Percentiles rank a stretch among this genome's conserved stretches.
These are phyloP conservation scores for Mucor sp. DNA, from an alignment of 371 early-diverging fungal species.

Conservation along the genomic window DNA sequence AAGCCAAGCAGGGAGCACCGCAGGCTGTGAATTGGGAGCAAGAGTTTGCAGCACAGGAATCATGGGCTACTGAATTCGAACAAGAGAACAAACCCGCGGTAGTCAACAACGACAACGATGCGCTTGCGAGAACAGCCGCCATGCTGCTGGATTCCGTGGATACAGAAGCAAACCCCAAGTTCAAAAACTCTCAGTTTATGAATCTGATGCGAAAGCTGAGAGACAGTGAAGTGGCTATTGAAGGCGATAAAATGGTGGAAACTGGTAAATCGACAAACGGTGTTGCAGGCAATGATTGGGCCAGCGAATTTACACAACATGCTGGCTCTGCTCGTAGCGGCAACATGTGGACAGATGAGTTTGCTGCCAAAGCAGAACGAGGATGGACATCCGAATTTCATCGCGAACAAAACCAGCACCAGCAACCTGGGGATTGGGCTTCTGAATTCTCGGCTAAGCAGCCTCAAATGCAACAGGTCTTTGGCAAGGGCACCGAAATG, in stretches of 20 bases:
- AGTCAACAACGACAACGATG: constrained; percentile 52
- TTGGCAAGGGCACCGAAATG: constrained; percentile 50
- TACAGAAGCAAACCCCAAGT: constrained; percentile 82
- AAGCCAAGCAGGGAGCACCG: constrained; percentile 44
- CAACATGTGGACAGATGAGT: constrained; percentile 29
- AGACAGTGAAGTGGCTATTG: constrained; percentile 84
- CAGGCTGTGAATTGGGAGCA: constrained; percentile 49
- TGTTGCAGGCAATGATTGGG: constrained; percentile 42
- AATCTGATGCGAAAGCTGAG: constrained; percentile 87
- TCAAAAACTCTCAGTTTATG: constrained; percentile 89
- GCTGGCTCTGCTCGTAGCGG: constrained; percentile 17
- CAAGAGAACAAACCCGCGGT: constrained; percentile 10
- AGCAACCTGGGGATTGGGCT: constrained; percentile 48
- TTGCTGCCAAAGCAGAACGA: constrained; percentile 39
- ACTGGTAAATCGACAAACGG: constrained; percentile 29
- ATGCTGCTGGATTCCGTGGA: constrained; percentile 80
- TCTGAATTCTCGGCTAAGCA: constrained; percentile 51
- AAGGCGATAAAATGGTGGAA: constrained; percentile 81
- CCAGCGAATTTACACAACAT: constrained; percentile 48
- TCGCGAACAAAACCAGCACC: constrained; percentile 25
- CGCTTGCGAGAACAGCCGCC: constrained; percentile 85
- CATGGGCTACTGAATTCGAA: constrained; percentile 61
- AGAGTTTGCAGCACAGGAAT: constrained; percentile 55
- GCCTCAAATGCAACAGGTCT: constrained; percentile 50
- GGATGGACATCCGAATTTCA: constrained; percentile 54